Percentiles rank a stretch among this genome's conserved stretches.
These are phyloP conservation scores for Calonectria ilicicola DNA, from an alignment of 2,329 filamentous ascomycete species.

Conservation along the genomic window DNA sequence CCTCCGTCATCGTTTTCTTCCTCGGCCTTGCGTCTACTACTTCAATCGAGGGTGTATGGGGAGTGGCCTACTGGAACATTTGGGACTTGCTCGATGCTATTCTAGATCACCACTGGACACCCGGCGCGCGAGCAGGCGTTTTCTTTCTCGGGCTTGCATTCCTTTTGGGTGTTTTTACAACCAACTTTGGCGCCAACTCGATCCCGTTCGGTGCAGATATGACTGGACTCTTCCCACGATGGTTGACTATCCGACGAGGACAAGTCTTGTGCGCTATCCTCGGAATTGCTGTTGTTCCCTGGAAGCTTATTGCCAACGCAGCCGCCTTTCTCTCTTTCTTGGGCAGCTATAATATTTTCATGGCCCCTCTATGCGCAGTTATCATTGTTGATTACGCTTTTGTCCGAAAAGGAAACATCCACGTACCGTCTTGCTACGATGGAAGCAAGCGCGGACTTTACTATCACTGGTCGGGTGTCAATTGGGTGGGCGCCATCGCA, in stretches of 20 bases:
- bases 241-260: neutral
- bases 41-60: conserved; percentile 49
- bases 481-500: conserved; percentile 42
- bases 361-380: neutral
- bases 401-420: conserved; percentile 44
- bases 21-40: conserved; percentile 40
- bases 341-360: neutral
- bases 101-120: conserved; percentile 49
- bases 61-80: conserved; percentile 50
- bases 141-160: neutral
- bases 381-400: conserved; percentile 47
- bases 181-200: neutral
- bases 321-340: neutral
- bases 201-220: neutral
- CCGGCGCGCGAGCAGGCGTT: conserved; percentile 22
- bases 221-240: neutral
- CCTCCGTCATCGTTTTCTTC: neutral
- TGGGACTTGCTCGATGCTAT: conserved; percentile 52
- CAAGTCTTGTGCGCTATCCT: neutral
- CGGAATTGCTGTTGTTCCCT: neutral
- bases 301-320: neutral
- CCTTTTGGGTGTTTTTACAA: neutral
- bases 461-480: conserved; percentile 48
- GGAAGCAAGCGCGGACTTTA: conserved; percentile 44
- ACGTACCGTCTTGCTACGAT: conserved; percentile 46